A percentile compares a stretch with the other conserved stretches of the same genome.
Evolutionary conservation across 352 stramenopile species (phyloP).

Genomic region (Pythium aristosporum): DNA sequence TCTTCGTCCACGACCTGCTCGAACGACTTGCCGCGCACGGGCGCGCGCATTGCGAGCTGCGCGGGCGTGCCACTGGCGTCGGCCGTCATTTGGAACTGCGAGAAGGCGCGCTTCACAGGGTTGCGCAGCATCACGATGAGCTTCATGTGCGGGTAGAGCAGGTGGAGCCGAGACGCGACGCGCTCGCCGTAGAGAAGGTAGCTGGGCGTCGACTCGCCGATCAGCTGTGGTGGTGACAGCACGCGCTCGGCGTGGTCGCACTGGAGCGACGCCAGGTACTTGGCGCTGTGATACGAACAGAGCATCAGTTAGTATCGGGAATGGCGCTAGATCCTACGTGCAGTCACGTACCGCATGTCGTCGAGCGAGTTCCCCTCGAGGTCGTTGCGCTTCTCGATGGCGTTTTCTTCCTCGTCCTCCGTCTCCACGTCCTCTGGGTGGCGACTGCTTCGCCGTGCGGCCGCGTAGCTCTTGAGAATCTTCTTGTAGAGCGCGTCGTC

Average conservation of each 20-base stretch:
- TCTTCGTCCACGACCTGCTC: constrained; percentile 87
- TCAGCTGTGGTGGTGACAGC: constrained; percentile 70
- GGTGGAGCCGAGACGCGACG: constrained; percentile 41
- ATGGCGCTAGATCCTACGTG: background rate
- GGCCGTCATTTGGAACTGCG: constrained; percentile 93
- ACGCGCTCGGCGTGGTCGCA: constrained; percentile 25
- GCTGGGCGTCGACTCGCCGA: constrained; percentile 84
- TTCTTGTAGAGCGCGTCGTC: constrained; percentile 29
- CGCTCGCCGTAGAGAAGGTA: constrained; percentile 71
- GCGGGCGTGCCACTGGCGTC: constrained; percentile 66
- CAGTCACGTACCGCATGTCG: constrained; percentile 42
- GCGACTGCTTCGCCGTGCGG: constrained; percentile 3
- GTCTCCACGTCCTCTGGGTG: background rate
- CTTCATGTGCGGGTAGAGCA: constrained; percentile 53
- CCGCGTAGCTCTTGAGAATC: constrained; percentile 29
- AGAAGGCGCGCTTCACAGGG: constrained; percentile 89
- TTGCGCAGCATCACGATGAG: constrained; percentile 94
- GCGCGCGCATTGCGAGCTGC: constrained; percentile 82
- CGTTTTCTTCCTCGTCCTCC: background rate
- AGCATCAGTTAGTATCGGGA: background rate
- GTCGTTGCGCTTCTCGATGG: constrained; percentile 5
- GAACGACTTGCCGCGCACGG: constrained; percentile 80
- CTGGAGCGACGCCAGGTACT: constrained; percentile 56
- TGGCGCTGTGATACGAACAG: constrained; percentile 31
- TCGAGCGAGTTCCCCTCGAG: constrained; percentile 35